A percentile compares a stretch with the other conserved stretches of the same genome.
Evolutionary conservation across 805 yeast species (phyloP).

Genomic region (Pichia deserticola): DNA sequence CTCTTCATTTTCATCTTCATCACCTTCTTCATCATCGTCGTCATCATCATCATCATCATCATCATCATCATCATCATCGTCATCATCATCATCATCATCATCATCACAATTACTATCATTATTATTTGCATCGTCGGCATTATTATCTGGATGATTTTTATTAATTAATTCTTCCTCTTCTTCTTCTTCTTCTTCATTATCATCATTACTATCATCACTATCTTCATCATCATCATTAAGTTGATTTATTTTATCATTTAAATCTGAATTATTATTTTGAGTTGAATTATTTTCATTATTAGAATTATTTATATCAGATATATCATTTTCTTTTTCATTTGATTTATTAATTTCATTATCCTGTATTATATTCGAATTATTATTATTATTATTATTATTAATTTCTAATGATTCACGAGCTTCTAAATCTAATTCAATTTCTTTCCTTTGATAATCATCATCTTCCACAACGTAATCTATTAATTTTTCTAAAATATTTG

Average conservation of each 20-base stretch:
- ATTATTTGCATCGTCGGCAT: not conserved
- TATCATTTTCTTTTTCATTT: conserved; percentile 1
- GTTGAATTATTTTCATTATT: not conserved
- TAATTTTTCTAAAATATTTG: conserved; percentile 61
- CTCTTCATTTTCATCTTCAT: conserved; percentile 24
- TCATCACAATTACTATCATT: not conserved
- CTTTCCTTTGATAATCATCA: conserved; percentile 32
- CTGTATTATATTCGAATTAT: not conserved
- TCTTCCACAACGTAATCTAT: conserved; percentile 58
- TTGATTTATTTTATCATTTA: too few species aligned
- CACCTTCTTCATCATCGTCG: conserved; percentile 22
- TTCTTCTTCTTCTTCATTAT: conserved; percentile 3
- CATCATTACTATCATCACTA: conserved; percentile 16
- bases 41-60: conserved; percentile 16
- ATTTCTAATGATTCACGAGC: conserved; percentile 2
- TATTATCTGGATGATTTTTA: too few species aligned
- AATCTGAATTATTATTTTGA: not conserved
- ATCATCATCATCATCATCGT: conserved; percentile 15
- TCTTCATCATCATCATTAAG: not conserved
- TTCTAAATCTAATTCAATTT: conserved; percentile 6
- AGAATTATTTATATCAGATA: not conserved
- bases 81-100: conserved; percentile 12
- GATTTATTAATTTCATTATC: not conserved
- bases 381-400: not conserved
- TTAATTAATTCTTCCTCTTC: conserved; percentile 6